Conservation (phyloP, 305 asterid genomes). For the Fraxinus latifolia region DNA sequence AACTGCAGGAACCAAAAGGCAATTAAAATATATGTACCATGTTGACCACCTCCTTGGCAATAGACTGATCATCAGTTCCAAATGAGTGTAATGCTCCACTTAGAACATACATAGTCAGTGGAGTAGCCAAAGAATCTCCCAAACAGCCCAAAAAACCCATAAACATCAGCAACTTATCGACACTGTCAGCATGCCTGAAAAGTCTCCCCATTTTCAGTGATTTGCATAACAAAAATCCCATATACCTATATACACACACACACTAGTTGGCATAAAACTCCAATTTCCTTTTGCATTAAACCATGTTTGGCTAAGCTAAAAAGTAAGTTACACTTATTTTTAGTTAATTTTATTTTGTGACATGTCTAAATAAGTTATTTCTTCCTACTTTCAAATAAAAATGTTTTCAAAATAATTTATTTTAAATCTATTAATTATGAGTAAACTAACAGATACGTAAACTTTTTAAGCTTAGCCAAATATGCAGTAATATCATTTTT, state of each 20-base stretch:
- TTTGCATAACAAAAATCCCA: background rate
- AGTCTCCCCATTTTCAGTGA: conserved; percentile 31
- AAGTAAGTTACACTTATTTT: background rate
- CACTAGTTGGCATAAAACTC: background rate
- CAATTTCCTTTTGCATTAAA: background rate
- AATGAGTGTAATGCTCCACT: conserved; percentile 49
- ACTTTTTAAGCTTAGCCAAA: background rate
- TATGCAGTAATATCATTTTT: background rate
- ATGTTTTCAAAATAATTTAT: background rate
- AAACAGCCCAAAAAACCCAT: conserved; percentile 39
- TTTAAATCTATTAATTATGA: background rate
- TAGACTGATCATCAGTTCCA: conserved; percentile 37
- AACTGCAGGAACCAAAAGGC: background rate
- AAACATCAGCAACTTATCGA: conserved; percentile 43
- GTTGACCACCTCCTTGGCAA: conserved; percentile 39
- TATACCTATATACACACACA: background rate
- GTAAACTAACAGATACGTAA: background rate
- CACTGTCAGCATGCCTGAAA: conserved; percentile 43
- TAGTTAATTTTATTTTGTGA: background rate
- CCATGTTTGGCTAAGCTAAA: background rate
- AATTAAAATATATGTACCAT: conserved; percentile 32
- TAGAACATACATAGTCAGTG: conserved; percentile 39
- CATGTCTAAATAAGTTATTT: background rate
- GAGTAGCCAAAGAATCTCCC: conserved; percentile 47
- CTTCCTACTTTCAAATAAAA: background rate